Evolutionary conservation across 495 filamentous ascomycete genomes (phyloP).

Genomic region (Hyaloscypha bicolor): DNA sequence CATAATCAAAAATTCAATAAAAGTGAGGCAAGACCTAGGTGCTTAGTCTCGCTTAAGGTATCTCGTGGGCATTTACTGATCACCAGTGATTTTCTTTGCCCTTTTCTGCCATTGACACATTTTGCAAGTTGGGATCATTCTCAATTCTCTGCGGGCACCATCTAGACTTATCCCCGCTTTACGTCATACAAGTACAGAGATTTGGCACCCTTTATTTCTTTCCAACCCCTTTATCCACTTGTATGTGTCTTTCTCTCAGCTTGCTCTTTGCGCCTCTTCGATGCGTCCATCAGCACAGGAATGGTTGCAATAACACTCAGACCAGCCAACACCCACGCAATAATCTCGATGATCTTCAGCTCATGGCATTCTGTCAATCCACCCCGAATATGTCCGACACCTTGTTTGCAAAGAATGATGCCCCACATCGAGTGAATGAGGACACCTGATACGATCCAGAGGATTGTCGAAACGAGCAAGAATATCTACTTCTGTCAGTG

Average conservation of each 20-base stretch:
- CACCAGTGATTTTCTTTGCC: not conserved
- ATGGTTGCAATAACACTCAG: constrained; percentile 17
- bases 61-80: not conserved
- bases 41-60: not conserved
- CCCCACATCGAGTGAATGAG: constrained; percentile 24
- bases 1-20: not conserved
- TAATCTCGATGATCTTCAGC: constrained; percentile 26
- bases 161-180: not conserved
- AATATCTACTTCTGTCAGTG: constrained; percentile 13
- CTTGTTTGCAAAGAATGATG: constrained; percentile 18
- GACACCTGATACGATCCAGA: constrained; percentile 20
- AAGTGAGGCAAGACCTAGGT: not conserved
- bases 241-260: not conserved
- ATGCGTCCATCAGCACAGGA: constrained; percentile 15
- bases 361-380: constrained; percentile 24
- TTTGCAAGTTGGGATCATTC: not conserved
- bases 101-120: not conserved
- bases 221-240: not conserved
- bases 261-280: constrained; percentile 13
- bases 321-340: constrained; percentile 20
- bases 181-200: not conserved
- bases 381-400: constrained; percentile 12
- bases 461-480: constrained; percentile 19
- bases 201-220: not conserved
- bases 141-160: not conserved